Evolutionary conservation across 352 stramenopile genomes (phyloP).

Genomic region (Vaucheria bursata): DNA sequence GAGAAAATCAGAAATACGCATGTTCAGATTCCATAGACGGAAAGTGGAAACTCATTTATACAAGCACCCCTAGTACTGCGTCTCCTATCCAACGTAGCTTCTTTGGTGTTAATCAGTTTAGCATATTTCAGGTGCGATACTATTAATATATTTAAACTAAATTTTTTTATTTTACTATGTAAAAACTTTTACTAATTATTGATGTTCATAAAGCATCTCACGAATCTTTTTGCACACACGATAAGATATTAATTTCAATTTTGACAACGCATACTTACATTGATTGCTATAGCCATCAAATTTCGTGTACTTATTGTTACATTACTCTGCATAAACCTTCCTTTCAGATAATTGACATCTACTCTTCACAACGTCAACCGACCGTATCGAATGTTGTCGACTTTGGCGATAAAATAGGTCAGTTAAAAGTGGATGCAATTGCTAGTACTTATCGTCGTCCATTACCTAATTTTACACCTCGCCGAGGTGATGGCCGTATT

Average conservation of each 20-base stretch:
- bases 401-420: conserved; percentile 36
- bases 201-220: not conserved
- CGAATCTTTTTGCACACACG: not conserved
- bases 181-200: conserved; percentile 16
- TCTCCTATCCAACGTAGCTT: conserved; percentile 50
- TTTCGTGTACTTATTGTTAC: not conserved
- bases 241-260: not conserved
- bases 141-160: too few species aligned
- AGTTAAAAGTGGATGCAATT: conserved; percentile 39
- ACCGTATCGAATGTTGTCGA: conserved; percentile 50
- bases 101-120: conserved; percentile 37
- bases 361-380: conserved; percentile 5
- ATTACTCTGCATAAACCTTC: not conserved
- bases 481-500: conserved; percentile 42
- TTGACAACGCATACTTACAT: not conserved
- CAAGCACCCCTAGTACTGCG: conserved; percentile 47
- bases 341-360: not conserved
- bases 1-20: conserved; percentile 10
- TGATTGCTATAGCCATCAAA: not conserved
- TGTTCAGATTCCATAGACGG: conserved; percentile 38
- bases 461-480: conserved; percentile 42
- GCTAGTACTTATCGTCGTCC: conserved; percentile 45
- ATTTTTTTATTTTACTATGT: too few species aligned
- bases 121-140: conserved; percentile 43
- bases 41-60: conserved; percentile 50